Evolutionary conservation across 495 filamentous ascomycete genomes (phyloP), one percentile per base, ranked within the genome.

Genomic region (Penicillium canescens): DNA sequence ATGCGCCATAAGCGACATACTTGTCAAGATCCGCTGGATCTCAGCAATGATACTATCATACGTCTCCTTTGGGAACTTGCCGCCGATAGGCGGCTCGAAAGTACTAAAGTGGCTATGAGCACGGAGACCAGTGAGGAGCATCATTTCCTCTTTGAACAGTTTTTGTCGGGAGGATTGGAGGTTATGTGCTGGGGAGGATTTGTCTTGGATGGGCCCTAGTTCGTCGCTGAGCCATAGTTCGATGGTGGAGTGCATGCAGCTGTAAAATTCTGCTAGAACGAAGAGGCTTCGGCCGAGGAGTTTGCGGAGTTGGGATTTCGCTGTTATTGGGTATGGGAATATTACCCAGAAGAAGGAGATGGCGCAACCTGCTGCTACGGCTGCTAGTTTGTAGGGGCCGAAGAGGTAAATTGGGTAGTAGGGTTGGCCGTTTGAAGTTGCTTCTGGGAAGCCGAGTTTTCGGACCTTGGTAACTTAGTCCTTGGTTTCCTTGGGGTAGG

Each of bases 321-420:
- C 87, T 0, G 84, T 85, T 33, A 89, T 75, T 0, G 88, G 87
- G 46, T 82, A 88, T 0, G 88, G 89, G 62, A 91, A 86, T 53
- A 92, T 80, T 0, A 88, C 89, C 85, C 88, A 91, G 57, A 92
- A 77, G 57, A 89, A 91, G 11, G 87, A 87, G 10, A 91, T 82
- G 0, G 83, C 71, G 56, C 87, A 79, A 36, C 89, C 89, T 8
- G 79, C 86, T 1, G 80, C 77, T 1, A 91, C 84, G 5, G 81
- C 84, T 10, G 86, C 87, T 0, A 92, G 75, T 23, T 89, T 79
- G 65, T 89, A 88, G 0, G 86, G 87, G 0, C 78, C 87, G 11
- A 91, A 77, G 9, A 80, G 56, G 69, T 87, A 89, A 46, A 86
- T 86, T 43, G 81, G 80, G 54, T 88, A 89, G 57, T 78, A 85